These are phyloP conservation scores for Porodaedalea pini DNA, from an alignment of 1,284 basidiomycete genomes.

Conservation along the genomic window DNA sequence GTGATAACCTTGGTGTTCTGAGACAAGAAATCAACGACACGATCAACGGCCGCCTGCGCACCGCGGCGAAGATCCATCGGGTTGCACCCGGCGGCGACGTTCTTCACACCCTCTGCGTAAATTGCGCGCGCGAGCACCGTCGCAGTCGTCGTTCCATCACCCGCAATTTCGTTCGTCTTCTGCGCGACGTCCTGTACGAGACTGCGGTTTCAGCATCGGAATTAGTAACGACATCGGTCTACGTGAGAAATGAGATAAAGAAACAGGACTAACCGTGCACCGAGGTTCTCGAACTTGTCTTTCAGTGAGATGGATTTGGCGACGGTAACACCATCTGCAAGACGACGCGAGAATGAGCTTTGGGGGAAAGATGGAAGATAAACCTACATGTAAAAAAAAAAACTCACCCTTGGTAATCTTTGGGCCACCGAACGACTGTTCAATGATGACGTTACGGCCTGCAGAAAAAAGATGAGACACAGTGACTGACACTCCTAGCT, in stretches of 20 bases:
- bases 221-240: background rate
- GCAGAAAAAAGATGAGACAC: background rate
- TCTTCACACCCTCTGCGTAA: conserved; percentile 98
- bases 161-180: conserved; percentile 97
- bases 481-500: conserved; percentile 10
- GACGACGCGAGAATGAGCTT: conserved; percentile 4
- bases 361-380: background rate
- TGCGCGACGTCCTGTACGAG: conserved; percentile 94
- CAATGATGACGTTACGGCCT: conserved; percentile 98
- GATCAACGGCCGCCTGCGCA: conserved; percentile 94
- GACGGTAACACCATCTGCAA: conserved; percentile 91
- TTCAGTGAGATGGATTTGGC: conserved; percentile 93
- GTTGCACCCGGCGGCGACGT: conserved; percentile 98
- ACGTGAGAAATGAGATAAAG: conserved; percentile 10
- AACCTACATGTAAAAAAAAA: conserved; percentile 18
- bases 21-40: conserved; percentile 90
- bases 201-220: conserved; percentile 37
- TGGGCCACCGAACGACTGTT: conserved; percentile 95
- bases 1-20: conserved; percentile 92
- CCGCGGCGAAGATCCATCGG: conserved; percentile 99
- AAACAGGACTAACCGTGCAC: conserved; percentile 72
- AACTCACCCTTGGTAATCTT: conserved; percentile 92
- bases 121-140: conserved; percentile 96
- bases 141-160: conserved; percentile 97
- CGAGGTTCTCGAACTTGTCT: conserved; percentile 99